These are phyloP conservation scores for Gastrodia elata DNA, from an alignment of 106 monocot genomes.

Conservation along the genomic window DNA sequence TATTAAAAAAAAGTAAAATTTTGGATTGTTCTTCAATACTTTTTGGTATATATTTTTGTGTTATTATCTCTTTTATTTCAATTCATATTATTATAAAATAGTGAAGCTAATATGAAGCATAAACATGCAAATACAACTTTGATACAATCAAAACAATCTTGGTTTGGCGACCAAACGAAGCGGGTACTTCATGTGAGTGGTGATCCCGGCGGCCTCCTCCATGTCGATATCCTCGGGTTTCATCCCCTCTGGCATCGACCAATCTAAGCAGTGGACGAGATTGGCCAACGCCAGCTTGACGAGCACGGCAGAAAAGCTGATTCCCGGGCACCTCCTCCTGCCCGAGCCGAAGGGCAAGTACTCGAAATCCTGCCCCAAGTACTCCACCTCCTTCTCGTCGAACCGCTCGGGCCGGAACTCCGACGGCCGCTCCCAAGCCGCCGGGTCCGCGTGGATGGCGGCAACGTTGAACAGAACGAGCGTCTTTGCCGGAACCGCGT, in stretches of 20 bases:
- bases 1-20: too few species aligned
- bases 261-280: slow-evolving; percentile 8
- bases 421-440: slow-evolving; percentile 18
- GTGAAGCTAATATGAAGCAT: too few species aligned
- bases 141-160: too few species aligned
- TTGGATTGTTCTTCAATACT: too few species aligned
- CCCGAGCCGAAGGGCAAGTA: slow-evolving; percentile 40
- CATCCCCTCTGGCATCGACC: background rate
- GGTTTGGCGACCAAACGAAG: slow-evolving; percentile 1
- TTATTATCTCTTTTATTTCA: too few species aligned
- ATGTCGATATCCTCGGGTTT: slow-evolving; percentile 2
- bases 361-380: slow-evolving; percentile 26
- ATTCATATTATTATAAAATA: too few species aligned
- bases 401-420: slow-evolving; percentile 38
- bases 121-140: too few species aligned
- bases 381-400: background rate
- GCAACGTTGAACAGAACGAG: slow-evolving; percentile 80
- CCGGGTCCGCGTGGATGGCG: slow-evolving; percentile 42
- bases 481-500: slow-evolving; percentile 33
- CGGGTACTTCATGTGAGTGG: background rate
- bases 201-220: background rate
- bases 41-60: too few species aligned
- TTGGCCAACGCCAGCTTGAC: slow-evolving; percentile 5
- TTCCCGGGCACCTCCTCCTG: slow-evolving; percentile 42
- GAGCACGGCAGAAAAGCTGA: background rate